Evolutionary conservation across 139 green algal species (phyloP).

Genomic region (Nannochloris sp.): DNA sequence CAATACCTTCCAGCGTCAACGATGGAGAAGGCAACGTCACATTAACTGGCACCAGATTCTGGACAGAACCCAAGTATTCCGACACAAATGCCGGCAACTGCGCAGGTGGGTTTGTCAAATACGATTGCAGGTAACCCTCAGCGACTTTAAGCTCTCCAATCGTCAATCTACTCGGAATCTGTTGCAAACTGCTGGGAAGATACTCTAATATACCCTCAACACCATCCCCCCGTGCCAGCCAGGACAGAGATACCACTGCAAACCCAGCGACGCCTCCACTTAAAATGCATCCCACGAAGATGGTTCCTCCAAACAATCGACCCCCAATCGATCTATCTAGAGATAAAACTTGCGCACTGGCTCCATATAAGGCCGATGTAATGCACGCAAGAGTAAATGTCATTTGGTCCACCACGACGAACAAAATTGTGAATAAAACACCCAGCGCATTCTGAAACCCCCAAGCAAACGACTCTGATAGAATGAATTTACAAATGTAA

Average conservation of each 20-base stretch:
- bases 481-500: not conserved
- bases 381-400: conserved; percentile 13
- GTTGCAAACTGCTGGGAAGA: not conserved
- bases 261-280: conserved; percentile 2
- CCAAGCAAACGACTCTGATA: not conserved
- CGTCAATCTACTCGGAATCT: not conserved
- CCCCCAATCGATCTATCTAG: conserved; percentile 14
- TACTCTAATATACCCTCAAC: not conserved
- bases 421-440: conserved; percentile 4
- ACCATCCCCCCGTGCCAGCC: conserved; percentile 10
- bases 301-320: not conserved
- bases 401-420: not conserved
- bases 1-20: not conserved
- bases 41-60: no score
- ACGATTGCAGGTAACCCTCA: not conserved
- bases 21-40: not conserved
- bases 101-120: not conserved
- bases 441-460: not conserved
- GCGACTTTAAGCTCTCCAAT: not conserved
- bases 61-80: not conserved
- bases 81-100: not conserved
- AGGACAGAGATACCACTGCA: conserved; percentile 9
- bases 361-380: conserved; percentile 3
- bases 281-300: conserved; percentile 16
- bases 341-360: conserved; percentile 11